A percentile compares a stretch with the other conserved stretches of the same genome.
phyloP scores from a whole-genome alignment of 257 asterid genomes.

The Thymus mandschuricus region DNA sequence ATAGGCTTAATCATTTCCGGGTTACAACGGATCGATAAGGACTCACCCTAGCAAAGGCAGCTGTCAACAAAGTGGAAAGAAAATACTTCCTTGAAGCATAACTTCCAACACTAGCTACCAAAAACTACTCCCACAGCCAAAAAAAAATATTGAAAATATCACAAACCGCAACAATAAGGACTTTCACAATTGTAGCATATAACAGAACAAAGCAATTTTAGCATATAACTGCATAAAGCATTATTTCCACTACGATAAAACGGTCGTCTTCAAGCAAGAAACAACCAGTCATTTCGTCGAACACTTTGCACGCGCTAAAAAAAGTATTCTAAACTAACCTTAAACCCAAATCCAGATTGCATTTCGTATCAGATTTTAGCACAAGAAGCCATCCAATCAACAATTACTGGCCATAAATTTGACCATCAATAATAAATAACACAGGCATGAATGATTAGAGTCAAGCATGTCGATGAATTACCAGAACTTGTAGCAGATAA shows the following conservation, averaged over 20 bases:
- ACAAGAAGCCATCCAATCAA: not conserved
- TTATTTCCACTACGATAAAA: not conserved
- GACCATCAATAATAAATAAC: not conserved
- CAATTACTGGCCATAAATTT: not conserved
- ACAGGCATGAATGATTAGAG: too few species aligned
- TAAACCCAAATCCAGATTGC: not conserved
- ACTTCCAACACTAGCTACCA: not conserved
- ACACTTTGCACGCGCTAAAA: not conserved
- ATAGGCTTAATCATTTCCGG: not conserved
- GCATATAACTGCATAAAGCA: not conserved
- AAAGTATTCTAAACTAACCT: not conserved
- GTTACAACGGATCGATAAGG: not conserved
- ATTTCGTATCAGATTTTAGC: not conserved
- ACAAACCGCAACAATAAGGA: not conserved
- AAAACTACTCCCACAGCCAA: not conserved
- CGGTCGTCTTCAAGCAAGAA: not conserved
- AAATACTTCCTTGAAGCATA: not conserved
- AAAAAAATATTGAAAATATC: not conserved
- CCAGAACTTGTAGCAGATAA: too few species aligned
- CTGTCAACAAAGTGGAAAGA: not conserved
- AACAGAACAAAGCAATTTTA: not conserved
- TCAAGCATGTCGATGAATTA: too few species aligned
- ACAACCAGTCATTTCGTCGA: conserved; percentile 40
- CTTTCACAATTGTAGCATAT: not conserved
- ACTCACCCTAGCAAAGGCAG: not conserved